Evolutionary conservation across 306 rosid species (phyloP), one percentile per base, ranked within the genome.

Genomic region (Trifolium dubium): DNA sequence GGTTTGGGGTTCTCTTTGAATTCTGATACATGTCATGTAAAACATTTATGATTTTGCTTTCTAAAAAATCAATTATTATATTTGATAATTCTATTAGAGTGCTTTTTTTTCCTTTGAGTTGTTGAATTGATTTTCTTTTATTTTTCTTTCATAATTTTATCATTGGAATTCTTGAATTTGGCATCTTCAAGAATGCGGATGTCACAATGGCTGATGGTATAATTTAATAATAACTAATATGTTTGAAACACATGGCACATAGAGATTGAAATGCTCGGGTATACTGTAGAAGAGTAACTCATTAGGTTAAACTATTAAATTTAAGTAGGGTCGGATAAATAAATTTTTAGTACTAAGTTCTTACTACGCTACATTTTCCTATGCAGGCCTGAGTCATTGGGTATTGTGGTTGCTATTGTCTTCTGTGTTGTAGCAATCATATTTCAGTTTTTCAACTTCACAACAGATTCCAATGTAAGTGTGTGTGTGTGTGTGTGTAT

Each of bases 371-470:
- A 68, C 54, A 46, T 44, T 75, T 76, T 76, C 29, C 40, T 81
- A 67, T 74, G 79, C 88, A 94, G 97, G 87, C 99, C 99, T 7
- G 99, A 94, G 81, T 89, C 97, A 11, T 75, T 94, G 87, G 97
- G 99, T 41, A 83, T 94, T 71, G 99, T 86, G 69, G 95, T 94
- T 81, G 95, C 90, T 72, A 86, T 90, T 80, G 90, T 89, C 70
- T 94, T 87, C 90, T 94, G 87, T n/a, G 93, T 94, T 49, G 61
- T 92, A 79, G 87, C 88, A 76, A 88, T 90, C 81, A 72, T 90
- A 66, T 94, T 94, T 85, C 96, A 92, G 88, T 89, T 86, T 80
- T 94, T 92, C 79, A 91, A 94, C 86, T 90, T 92, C 83, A 85
- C 96, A 13, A 81, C 89, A 46, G 97, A 94, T 87, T 94, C 99